Evolutionary conservation across 176 grass and related monocot genomes (phyloP).

Genomic region (Aegilops tauschii): DNA sequence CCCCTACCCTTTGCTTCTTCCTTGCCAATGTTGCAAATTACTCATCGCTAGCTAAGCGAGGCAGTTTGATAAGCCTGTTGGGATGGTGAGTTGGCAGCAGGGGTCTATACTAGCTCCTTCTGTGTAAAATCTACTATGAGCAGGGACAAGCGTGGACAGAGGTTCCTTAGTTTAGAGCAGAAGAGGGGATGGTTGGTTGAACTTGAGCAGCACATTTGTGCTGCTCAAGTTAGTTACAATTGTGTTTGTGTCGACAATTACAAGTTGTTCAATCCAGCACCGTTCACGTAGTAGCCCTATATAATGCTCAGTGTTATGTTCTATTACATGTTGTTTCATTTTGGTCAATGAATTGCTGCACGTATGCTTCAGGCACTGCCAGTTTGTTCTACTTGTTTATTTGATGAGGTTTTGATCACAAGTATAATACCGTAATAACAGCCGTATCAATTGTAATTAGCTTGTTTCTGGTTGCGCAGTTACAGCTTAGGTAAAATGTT

Average conservation of each 20-base stretch:
- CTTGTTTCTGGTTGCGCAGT: neutral
- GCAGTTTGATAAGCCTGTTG: neutral
- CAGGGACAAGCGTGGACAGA: neutral
- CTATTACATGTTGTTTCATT: neutral
- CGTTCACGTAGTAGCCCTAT: neutral
- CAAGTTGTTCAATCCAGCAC: neutral
- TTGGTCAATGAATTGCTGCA: neutral
- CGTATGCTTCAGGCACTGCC: neutral
- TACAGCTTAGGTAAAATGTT: neutral
- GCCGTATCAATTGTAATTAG: neutral
- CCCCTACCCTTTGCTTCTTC: neutral
- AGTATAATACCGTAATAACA: neutral
- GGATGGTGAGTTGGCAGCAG: neutral
- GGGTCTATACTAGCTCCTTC: neutral
- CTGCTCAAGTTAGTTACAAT: neutral
- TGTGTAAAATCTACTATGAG: neutral
- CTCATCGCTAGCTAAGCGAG: neutral
- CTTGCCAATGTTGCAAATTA: neutral
- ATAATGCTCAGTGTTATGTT: neutral
- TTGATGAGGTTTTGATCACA: neutral
- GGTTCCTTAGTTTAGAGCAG: neutral
- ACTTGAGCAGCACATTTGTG: neutral
- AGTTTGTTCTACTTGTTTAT: constrained; percentile 7
- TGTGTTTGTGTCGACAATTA: neutral
- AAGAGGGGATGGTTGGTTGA: neutral